Evolutionary conservation across 768 basidiomycete genomes (phyloP), one percentile per base, ranked within the genome.

Genomic region (Neoboletus magnificus): DNA sequence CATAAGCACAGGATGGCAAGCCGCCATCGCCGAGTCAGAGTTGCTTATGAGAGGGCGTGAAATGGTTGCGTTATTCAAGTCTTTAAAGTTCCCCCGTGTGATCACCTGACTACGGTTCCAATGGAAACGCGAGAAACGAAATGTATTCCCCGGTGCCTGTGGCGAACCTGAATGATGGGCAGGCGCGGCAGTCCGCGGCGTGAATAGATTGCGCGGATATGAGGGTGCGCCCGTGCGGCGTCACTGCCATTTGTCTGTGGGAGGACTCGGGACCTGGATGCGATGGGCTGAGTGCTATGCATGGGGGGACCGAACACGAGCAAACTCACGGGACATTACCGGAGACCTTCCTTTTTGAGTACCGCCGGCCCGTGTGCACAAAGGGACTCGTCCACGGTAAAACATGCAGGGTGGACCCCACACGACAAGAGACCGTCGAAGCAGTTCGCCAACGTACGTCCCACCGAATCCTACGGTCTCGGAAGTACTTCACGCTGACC

Each of bases 191-290:
- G 56, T 61, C 68, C 65, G 69, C 67, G 67, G 67, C 57, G 12
- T 43, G 58, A 46, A 51, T 11, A 41, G 59, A 50, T 57, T 62
- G 61, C 57, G 67, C 71, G 70, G 70, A 71, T 58, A 72, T 72
- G 71, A 71, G 59, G 39, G 46, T 54, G 59, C 43, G 55, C 48
- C 56, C 36, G 53, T n/a, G 30, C 49, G 48, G 53, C 54, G 42
- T 54, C 62, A 58, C 57, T 47, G 62, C 61, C 48, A 20, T 42
- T 41, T 57, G 44, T 37, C 42, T 37, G 43, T 60, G 53, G 51
- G 40, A 41, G 33, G 36, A 35, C 37, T 44, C 32, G 46, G 41
- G 50, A 27, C 56, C 37, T 48, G 52, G 39, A 48, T 52, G 57
- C 29, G 49, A 49, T 32, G 39, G 27, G 42, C 33, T 10, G 20